Evolutionary conservation across 164 flowering plant genomes (phyloP).

Genomic region (Cinnamomum chago): DNA sequence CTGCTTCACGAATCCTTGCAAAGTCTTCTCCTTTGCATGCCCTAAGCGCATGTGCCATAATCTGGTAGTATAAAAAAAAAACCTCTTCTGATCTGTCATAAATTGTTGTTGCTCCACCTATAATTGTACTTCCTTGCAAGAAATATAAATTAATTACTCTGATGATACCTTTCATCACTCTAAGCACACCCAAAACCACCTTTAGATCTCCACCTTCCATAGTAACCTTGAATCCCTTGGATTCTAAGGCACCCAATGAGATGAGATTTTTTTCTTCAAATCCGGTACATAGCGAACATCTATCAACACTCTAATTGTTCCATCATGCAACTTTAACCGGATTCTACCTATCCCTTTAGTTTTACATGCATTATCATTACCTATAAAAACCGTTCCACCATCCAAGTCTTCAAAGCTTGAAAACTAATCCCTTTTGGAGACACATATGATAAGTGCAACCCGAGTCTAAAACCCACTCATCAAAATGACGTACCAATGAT

Average conservation of each 20-base stretch:
- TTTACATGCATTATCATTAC: background rate
- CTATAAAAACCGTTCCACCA: background rate
- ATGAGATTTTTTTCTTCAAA: background rate
- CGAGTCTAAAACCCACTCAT: background rate
- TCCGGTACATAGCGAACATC: background rate
- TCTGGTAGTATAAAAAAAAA: background rate
- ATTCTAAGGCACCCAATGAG: background rate
- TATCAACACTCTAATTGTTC: background rate
- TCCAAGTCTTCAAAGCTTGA: background rate
- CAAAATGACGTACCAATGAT: background rate
- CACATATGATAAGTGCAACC: background rate
- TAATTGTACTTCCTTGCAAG: background rate
- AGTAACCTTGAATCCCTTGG: background rate
- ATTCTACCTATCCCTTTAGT: conserved; percentile 1
- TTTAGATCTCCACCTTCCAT: background rate
- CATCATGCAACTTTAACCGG: background rate
- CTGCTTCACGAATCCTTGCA: background rate
- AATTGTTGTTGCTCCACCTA: background rate
- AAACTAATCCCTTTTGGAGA: background rate
- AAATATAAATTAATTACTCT: background rate
- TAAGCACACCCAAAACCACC: background rate
- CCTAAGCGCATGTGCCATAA: background rate
- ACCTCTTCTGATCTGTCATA: background rate
- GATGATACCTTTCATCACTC: background rate
- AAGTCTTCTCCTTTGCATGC: background rate